These are phyloP conservation scores for Vitis amurensis DNA, from an alignment of 164 flowering plant genomes.

Conservation along the genomic window DNA sequence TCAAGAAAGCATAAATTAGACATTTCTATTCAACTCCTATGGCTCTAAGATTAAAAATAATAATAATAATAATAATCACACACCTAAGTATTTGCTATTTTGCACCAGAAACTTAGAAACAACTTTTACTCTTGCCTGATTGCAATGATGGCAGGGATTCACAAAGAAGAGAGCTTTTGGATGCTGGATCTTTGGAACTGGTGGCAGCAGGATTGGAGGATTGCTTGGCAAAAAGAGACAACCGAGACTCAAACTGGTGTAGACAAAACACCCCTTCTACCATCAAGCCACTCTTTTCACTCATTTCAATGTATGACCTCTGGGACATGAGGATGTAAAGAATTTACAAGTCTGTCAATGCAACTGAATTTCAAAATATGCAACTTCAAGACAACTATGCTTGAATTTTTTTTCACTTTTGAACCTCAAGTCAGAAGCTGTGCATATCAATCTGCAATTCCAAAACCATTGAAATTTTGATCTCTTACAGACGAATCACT, in stretches of 20 bases:
- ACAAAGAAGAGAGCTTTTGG: constrained; percentile 17
- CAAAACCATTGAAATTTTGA: neutral
- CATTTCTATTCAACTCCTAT: neutral
- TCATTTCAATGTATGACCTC: neutral
- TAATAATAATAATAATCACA: neutral
- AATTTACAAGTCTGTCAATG: neutral
- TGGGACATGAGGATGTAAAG: neutral
- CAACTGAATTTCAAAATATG: neutral
- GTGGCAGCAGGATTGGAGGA: constrained; percentile 19
- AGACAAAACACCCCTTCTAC: neutral
- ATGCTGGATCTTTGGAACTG: constrained; percentile 22
- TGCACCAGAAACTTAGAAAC: neutral
- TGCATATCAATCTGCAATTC: neutral
- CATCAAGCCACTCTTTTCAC: neutral
- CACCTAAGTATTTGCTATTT: neutral
- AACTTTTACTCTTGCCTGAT: constrained; percentile 19
- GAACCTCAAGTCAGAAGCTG: neutral
- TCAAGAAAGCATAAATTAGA: neutral
- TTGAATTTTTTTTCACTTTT: neutral
- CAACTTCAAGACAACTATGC: neutral
- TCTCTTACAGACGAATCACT: neutral
- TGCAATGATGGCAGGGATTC: constrained; percentile 22
- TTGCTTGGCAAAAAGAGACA: constrained; percentile 3
- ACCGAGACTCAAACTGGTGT: constrained; percentile 20
- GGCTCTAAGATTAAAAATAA: neutral